A percentile compares a stretch with the other conserved stretches of the same genome.
Evolutionary conservation across 441 rosid species (phyloP).

Genomic region (Gossypium lobatum): DNA sequence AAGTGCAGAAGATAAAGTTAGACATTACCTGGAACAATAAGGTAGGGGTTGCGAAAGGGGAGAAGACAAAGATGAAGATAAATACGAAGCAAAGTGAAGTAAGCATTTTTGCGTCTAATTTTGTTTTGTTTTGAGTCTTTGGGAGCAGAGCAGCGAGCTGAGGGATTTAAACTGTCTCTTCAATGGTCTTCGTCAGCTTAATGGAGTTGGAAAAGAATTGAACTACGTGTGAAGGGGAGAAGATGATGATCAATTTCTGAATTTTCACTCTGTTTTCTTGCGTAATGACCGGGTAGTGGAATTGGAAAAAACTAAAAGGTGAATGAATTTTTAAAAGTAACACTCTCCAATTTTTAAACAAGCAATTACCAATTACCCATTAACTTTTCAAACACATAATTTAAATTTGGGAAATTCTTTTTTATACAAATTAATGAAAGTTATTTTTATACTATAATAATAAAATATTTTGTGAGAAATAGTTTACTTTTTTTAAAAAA

Average conservation of each 20-base stretch:
- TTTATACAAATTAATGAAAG: no score
- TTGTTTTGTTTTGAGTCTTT: not conserved
- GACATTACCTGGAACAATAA: conserved; percentile 41
- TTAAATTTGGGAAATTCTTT: no score
- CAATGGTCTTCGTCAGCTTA: not conserved
- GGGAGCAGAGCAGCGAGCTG: not conserved
- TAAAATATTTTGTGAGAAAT: no score
- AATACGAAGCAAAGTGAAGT: conserved; percentile 15
- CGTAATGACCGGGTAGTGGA: no score
- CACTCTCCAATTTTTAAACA: no score
- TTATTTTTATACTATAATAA: no score
- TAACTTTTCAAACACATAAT: no score
- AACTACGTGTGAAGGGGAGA: not conserved
- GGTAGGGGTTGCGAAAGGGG: conserved; percentile 25
- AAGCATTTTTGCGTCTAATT: not conserved
- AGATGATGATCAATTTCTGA: not conserved
- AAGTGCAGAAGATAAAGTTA: not conserved
- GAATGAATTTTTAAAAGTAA: no score
- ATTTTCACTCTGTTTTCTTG: no score
- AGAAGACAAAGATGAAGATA: conserved; percentile 26
- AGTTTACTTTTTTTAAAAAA: no score
- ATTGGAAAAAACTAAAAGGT: no score
- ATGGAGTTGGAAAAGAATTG: not conserved
- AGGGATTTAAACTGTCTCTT: not conserved
- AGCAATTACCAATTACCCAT: no score